Base-by-base conservation (phyloP, 352 stramenopile genomes). In the Pythium phragmiticola region DNA sequence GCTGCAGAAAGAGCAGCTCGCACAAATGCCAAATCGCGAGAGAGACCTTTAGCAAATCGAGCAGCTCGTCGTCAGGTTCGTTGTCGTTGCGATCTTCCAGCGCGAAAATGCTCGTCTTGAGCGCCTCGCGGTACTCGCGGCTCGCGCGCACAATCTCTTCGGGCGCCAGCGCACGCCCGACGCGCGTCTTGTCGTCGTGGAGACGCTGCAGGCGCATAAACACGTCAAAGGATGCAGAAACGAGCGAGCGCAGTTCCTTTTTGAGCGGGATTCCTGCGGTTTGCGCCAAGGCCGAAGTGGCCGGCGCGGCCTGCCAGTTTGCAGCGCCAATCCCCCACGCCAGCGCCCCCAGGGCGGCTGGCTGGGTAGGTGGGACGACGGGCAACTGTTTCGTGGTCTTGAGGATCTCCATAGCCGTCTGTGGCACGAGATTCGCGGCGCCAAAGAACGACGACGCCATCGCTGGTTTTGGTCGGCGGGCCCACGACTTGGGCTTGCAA, bases 21-120 rank as follows among this genome's bases (percentile, higher is more conserved):
- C 85, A 91, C 48, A 94, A 55, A 60, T 92, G 83, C 79, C 82
- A 90, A 17, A 94, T 75, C 17, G 85, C 83, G 30, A 94, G 69
- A 42, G 85, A 90, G 11, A 89, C 83, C 69, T 92, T 91, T 28
- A 94, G 59, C 55, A 92, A 60, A 42, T 72, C 65, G 7, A 68
- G 43, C 19, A 72, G 59, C 53, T 72, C 65, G 47, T 67, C 65
- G 9, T 72, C 54, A 1, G 39, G 26, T 30, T 30, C 47, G 47
- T 60, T 34, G 21, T 51, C 64, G 45, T 50, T 76, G 26, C 70
- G 72, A 58, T 91, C 80, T 60, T 91, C 80, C 17, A 88, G 52
- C 48, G 77, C 72, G 50, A 89, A 88, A 37, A 91, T 84, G 57
- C 75, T 78, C 59, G 75, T 87, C 63, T 82, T 80, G 21, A 91